Evolutionary conservation across 345 rosid genomes (phyloP).

Genomic region (Clausena lansium): DNA sequence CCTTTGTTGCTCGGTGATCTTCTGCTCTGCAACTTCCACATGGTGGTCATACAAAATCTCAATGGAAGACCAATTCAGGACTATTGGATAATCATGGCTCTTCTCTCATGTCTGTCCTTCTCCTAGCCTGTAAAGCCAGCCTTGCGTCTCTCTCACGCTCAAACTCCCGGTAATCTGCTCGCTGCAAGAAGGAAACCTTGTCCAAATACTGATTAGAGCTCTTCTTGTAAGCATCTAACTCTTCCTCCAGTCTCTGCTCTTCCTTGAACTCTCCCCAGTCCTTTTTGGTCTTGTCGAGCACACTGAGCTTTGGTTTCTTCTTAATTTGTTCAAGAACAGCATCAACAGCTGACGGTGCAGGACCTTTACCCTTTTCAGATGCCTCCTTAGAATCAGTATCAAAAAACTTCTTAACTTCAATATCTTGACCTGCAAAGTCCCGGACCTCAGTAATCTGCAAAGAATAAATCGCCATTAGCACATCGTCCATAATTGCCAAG

Average conservation of each 20-base stretch:
- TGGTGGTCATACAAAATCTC: neutral
- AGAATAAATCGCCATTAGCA: conserved; percentile 3
- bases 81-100: conserved; percentile 30
- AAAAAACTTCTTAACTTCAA: conserved; percentile 62
- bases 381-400: conserved; percentile 87
- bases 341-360: conserved; percentile 74
- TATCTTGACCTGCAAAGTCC: conserved; percentile 88
- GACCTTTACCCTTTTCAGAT: conserved; percentile 51
- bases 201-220: conserved; percentile 91
- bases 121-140: conserved; percentile 68
- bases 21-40: neutral
- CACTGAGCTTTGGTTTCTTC: conserved; percentile 91
- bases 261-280: conserved; percentile 99
- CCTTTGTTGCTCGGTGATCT: neutral
- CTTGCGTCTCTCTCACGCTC: conserved; percentile 98
- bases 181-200: conserved; percentile 76
- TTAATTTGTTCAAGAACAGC: conserved; percentile 85
- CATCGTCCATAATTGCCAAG: neutral
- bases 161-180: conserved; percentile 78
- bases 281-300: conserved; percentile 85
- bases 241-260: conserved; percentile 81
- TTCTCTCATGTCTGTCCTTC: conserved; percentile 57
- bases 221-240: conserved; percentile 88
- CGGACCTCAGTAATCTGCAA: conserved; percentile 70
- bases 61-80: neutral